Evolutionary conservation across 1,139 yeast genomes (phyloP), one percentile per base, ranked within the genome.

Genomic region (Suhomyces bokatorum): DNA sequence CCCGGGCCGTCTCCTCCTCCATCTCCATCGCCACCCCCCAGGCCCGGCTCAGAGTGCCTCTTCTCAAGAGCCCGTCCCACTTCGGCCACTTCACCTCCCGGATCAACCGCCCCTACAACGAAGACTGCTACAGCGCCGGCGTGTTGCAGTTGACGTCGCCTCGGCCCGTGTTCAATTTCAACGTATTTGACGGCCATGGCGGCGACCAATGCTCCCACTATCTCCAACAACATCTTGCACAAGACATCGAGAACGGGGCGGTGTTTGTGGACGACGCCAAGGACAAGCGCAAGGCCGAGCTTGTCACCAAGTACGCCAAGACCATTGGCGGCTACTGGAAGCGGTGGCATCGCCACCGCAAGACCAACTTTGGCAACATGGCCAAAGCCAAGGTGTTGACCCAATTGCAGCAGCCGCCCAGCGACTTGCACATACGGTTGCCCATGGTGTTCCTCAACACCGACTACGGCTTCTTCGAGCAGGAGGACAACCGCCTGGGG

Each of bases 111-210:
- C 58, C 78, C 37, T 78, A 78, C 57, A 93, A 93, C 62, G 98
- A 93, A 63, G 99, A 93, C 63, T 72, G 80, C 43, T 86, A 81
- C 64, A 75, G 72, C 51, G 87, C 87, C 14, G 73, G 72, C n/a
- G 80, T 85, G 15, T 54, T 85, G 32, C 66, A 69, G 26, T 58
- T 81, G 20, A 50, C 58, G 6, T 54, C 44, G 17, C 22, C 17
- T 5, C 45, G 53, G 13, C 48, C 61, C 4, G 63, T 71, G 28
- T 85, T 89, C 65, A 81, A 81, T 56, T 83, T 87, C 61, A 80
- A 81, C 39, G 77, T 93, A 2, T 90, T 85, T 63, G 99, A 93
- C 64, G 99, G 98, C 2, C 99, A 93, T 63, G 98, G 98, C 4
- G 96, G 97, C 14, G 76, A 73, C 30, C 81, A 84, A 49, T 88